Conservation (phyloP, 371 early-diverging fungal genomes). For the Polyrhizophydium stewartii region DNA sequence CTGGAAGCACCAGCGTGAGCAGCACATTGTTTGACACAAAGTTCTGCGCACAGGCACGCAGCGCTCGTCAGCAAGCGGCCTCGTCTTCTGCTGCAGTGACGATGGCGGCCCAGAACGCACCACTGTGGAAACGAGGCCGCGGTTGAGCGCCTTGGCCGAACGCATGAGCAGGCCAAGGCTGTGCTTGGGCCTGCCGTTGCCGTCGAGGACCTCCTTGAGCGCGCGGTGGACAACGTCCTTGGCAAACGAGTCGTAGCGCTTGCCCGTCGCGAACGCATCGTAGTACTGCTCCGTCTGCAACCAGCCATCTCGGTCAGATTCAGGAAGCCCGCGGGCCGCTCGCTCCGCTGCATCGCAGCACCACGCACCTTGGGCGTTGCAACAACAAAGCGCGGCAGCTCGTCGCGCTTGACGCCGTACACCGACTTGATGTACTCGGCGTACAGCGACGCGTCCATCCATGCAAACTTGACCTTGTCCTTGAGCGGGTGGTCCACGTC, state of each 20-base stretch:
- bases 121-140: too few species aligned
- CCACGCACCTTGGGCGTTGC: constrained; percentile 41
- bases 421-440: constrained; percentile 51
- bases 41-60: too few species aligned
- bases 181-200: too few species aligned
- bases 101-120: too few species aligned
- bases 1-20: too few species aligned
- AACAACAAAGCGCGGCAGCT: constrained; percentile 56
- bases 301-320: background rate
- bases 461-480: constrained; percentile 45
- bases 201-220: constrained; percentile 17
- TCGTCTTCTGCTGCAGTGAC: too few species aligned
- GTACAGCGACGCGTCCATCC: constrained; percentile 57
- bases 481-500: constrained; percentile 4
- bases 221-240: constrained; percentile 12
- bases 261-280: constrained; percentile 15
- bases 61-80: too few species aligned
- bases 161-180: too few species aligned
- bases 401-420: constrained; percentile 44
- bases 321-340: background rate
- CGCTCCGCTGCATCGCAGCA: background rate
- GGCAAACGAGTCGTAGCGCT: constrained; percentile 16
- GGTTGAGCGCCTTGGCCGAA: too few species aligned
- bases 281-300: constrained; percentile 22
- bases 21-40: too few species aligned